phyloP scores from a whole-genome alignment of 306 rosid genomes.

The Cucurbita maxima region DNA sequence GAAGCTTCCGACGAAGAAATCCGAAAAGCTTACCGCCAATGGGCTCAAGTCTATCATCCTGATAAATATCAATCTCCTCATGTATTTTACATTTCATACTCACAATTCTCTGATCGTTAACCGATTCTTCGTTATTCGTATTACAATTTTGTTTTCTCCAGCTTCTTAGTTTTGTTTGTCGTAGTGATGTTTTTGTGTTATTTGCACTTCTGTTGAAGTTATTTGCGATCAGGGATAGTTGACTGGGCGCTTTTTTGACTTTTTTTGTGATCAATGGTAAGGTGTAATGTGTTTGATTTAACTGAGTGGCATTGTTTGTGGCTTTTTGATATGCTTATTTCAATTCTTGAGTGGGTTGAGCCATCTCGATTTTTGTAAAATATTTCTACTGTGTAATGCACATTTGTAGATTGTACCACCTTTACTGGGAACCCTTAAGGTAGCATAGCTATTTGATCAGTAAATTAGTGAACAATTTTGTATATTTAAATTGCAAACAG shows the following conservation, averaged over 20 bases:
- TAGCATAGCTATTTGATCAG: not conserved
- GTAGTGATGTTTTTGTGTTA: not conserved
- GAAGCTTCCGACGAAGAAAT: constrained; percentile 96
- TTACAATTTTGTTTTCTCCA: not conserved
- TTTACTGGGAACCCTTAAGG: not conserved
- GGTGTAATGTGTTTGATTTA: not conserved
- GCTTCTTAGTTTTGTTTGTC: not conserved
- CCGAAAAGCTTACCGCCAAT: constrained; percentile 89
- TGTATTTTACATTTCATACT: constrained; percentile 9
- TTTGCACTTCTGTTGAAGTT: not conserved
- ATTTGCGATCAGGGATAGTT: not conserved
- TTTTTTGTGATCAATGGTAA: not conserved
- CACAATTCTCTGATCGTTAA: not conserved
- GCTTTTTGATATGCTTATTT: not conserved
- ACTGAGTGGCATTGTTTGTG: not conserved
- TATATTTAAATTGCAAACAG: not conserved
- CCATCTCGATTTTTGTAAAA: not conserved
- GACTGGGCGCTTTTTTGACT: not conserved
- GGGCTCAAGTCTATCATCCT: constrained; percentile 96
- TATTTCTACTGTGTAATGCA: not conserved
- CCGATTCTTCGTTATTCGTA: not conserved
- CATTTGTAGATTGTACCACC: not conserved
- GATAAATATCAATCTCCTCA: constrained; percentile 83
- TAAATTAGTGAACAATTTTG: not conserved
- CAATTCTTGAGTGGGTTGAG: not conserved